Percentiles rank a stretch among this genome's conserved stretches.
phyloP scores from a whole-genome alignment of 306 rosid species.

The Cyamopsis tetragonoloba region DNA sequence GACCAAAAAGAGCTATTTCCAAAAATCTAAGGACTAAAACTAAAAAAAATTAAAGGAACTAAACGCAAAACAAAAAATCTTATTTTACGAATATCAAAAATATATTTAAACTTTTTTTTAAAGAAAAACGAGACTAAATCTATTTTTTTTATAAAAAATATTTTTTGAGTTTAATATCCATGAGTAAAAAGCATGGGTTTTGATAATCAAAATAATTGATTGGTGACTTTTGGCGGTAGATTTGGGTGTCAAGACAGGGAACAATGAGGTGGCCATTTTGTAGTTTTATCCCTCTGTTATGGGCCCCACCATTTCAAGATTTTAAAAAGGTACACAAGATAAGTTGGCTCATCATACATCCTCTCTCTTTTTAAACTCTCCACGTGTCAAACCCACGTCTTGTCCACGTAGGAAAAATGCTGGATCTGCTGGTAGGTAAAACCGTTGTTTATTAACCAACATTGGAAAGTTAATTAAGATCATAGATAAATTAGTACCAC shows the following conservation, averaged over 20 bases:
- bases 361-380: slow-evolving; percentile 11
- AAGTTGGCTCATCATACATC: slow-evolving; percentile 16
- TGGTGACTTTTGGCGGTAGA: slow-evolving; percentile 60
- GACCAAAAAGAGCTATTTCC: too few species aligned
- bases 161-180: neutral
- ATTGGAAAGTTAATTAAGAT: slow-evolving; percentile 25
- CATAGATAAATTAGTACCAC: neutral
- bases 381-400: slow-evolving; percentile 35
- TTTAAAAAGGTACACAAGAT: slow-evolving; percentile 41
- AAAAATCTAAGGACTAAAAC: too few species aligned
- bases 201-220: slow-evolving; percentile 24
- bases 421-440: slow-evolving; percentile 49
- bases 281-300: slow-evolving; percentile 24
- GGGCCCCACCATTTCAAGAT: slow-evolving; percentile 56
- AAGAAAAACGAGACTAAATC: too few species aligned
- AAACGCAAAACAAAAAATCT: too few species aligned
- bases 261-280: slow-evolving; percentile 35
- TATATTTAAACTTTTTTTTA: too few species aligned
- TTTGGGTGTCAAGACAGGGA: slow-evolving; percentile 49
- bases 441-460: slow-evolving; percentile 38
- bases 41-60: too few species aligned
- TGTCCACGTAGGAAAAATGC: slow-evolving; percentile 40
- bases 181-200: slow-evolving; percentile 18
- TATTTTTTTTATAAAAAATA: neutral
- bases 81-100: too few species aligned